Conservation (phyloP, 345 rosid genomes). For the Viola odorata region DNA sequence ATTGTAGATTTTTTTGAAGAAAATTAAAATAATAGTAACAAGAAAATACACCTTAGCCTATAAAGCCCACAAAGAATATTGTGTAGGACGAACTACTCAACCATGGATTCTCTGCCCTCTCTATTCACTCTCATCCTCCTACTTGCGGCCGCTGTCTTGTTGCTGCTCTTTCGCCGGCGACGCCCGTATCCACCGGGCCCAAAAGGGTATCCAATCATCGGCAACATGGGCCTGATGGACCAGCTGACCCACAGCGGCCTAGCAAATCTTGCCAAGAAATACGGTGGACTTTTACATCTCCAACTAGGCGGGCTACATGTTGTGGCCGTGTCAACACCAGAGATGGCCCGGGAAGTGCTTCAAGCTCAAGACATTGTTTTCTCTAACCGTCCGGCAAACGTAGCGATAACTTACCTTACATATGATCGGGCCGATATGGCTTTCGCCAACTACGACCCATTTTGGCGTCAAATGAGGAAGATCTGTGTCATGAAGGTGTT, state of each 20-base stretch:
- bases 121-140: background rate
- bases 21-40: too few species aligned
- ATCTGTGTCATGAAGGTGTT: constrained; percentile 26
- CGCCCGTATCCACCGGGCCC: constrained; percentile 14
- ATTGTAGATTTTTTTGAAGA: too few species aligned
- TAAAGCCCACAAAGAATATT: background rate
- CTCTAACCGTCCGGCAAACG: constrained; percentile 21
- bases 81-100: background rate
- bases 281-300: constrained; percentile 19
- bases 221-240: constrained; percentile 20
- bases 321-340: constrained; percentile 15
- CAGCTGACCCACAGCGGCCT: constrained; percentile 22
- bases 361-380: constrained; percentile 22
- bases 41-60: too few species aligned
- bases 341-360: constrained; percentile 21
- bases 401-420: constrained; percentile 19
- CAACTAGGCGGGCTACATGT: constrained; percentile 22
- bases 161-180: background rate
- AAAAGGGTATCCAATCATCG: constrained; percentile 16
- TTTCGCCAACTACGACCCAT: constrained; percentile 25
- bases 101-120: constrained; percentile 4
- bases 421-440: constrained; percentile 30
- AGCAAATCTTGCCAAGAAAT: constrained; percentile 13
- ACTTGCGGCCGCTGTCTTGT: background rate
- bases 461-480: constrained; percentile 29